Percentiles rank a stretch among this genome's conserved stretches.
phyloP scores from a whole-genome alignment of 164 flowering plant genomes.

The Kalanchoe fedtschenkoi region DNA sequence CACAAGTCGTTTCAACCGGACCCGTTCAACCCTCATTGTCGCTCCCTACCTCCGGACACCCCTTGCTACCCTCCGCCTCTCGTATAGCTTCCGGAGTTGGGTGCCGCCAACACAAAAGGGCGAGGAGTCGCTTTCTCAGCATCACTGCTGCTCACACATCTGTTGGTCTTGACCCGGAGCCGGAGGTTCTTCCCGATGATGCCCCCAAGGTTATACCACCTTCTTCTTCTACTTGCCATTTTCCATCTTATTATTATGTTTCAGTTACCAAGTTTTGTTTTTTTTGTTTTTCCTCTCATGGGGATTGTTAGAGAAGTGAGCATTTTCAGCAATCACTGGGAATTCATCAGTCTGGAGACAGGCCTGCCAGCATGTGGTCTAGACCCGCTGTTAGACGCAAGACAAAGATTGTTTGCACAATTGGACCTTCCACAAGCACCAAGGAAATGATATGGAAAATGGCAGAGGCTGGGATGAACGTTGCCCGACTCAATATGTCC shows the following conservation, averaged over 20 bases:
- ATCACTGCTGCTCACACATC: not conserved
- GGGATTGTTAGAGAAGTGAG: constrained; percentile 37
- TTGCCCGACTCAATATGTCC: constrained; percentile 88
- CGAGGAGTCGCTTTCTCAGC: not conserved
- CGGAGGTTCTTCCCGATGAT: not conserved
- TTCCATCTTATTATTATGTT: no score
- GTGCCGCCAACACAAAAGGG: not conserved
- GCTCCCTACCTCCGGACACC: not conserved
- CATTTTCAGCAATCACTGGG: constrained; percentile 32
- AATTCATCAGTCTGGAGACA: constrained; percentile 38
- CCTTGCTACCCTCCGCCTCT: not conserved
- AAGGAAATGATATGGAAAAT: constrained; percentile 96
- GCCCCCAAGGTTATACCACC: not conserved
- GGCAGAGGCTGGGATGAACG: constrained; percentile 97
- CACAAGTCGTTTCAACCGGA: not conserved
- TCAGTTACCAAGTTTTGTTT: not conserved
- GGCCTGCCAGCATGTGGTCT: constrained; percentile 61
- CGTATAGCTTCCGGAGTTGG: not conserved
- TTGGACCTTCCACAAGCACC: constrained; percentile 88
- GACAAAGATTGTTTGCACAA: constrained; percentile 92
- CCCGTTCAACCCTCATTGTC: constrained; percentile 1
- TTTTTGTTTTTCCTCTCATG: not conserved
- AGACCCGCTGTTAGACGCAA: constrained; percentile 66
- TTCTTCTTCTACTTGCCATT: no score
- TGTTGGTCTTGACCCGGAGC: constrained; percentile 1